Base-by-base conservation (phyloP, 1,284 basidiomycete species). In the Inonotus obliquus region DNA sequence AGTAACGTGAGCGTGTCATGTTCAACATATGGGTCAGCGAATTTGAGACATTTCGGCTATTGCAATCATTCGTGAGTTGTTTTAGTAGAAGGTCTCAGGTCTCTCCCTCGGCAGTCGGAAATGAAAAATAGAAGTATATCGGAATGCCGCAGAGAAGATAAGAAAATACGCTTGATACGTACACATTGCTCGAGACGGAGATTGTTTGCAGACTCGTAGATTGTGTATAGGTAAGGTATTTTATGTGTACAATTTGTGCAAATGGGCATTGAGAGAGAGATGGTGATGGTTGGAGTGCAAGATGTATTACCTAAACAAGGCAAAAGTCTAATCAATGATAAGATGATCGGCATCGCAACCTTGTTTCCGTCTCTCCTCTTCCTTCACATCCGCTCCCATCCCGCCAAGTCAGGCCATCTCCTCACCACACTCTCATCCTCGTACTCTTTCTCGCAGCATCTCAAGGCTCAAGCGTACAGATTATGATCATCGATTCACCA, bases 11-110 rank as follows among this genome's bases (percentile, higher is more conserved):
- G 76, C 0, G 81, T 76, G 66, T 94, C 92, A 66, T 95, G 89
- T 70, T 96, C 93, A 63, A 96, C 91, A 66, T 96, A 92, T 62
- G 91, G 92, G 72, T 97, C 94, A 0, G 88, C 88, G 69, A 96
- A 93, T 11, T 77, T 75, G 58, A 81, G 79, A 70, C 93, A 95
- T 63, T 76, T 75, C 6, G 75, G 68, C 87, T 90, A 19, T 17
- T 38, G n/a, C 17, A 63, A 55, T 41, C 35, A 53, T 56, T 49
- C 65, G 54, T 23, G 47, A 38, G 14, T 19, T 27, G 39, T 62
- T 57, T 25, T 51, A 55, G 32, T 38, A 23, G 54, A 58, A 39
- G n/a, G n/a, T n/a, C n/a, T n/a, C n/a, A n/a, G n/a, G n/a, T n/a
- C n/a, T n/a, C n/a, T n/a, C n/a, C 17, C 21, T 11, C 37, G 23